phyloP scores from a whole-genome alignment of 2,329 filamentous ascomycete species.

The Ophiostoma quercus region DNA sequence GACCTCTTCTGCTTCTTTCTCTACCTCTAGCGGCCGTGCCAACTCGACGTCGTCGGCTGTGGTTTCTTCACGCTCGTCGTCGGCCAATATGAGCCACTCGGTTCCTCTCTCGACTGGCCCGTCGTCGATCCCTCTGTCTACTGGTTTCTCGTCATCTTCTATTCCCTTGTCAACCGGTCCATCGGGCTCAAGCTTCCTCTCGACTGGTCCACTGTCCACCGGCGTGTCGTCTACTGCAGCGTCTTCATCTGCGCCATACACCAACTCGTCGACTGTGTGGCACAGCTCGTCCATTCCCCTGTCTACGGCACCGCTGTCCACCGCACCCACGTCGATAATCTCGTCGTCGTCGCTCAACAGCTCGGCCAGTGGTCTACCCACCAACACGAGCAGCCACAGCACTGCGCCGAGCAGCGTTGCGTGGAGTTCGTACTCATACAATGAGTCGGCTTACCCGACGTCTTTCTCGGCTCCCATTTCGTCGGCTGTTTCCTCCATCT shows the following conservation, averaged over 20 bases:
- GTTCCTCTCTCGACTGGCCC: background rate
- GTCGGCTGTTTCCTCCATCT: background rate
- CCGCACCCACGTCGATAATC: background rate
- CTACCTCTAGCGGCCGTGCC: background rate
- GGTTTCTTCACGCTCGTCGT: background rate
- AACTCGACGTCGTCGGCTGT: background rate
- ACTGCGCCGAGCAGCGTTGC: background rate
- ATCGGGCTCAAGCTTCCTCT: background rate
- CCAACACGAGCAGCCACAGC: constrained; percentile 15
- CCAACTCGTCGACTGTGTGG: constrained; percentile 4
- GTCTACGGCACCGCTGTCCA: background rate
- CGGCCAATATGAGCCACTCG: background rate
- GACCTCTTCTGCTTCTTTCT: background rate
- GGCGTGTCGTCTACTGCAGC: background rate
- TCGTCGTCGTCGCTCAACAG: constrained; percentile 2
- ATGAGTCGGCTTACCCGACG: background rate
- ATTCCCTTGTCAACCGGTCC: background rate
- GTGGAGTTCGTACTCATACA: background rate
- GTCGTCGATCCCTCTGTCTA: background rate
- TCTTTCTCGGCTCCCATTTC: constrained; percentile 3
- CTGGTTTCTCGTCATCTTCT: background rate
- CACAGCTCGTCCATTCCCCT: background rate
- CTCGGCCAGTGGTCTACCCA: background rate
- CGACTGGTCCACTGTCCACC: constrained; percentile 10
- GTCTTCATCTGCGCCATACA: constrained; percentile 5